Evolutionary conservation across 1,139 yeast genomes (phyloP).

Genomic region (Blastobotrys serpentis): DNA sequence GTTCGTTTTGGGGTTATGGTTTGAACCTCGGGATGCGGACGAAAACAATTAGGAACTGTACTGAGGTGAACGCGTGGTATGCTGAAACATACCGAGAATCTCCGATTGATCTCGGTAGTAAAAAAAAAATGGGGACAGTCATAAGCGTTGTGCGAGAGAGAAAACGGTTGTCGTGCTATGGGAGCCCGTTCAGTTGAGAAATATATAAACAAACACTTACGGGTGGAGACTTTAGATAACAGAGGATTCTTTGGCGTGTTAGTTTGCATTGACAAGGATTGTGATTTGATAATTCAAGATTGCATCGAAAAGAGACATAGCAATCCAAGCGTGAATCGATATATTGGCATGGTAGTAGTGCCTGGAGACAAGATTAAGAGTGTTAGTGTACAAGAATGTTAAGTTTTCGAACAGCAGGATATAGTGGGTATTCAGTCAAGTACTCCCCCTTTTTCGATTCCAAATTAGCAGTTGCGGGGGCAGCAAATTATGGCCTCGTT

Average conservation of each 20-base stretch:
- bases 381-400: constrained; percentile 52
- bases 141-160: neutral
- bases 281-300: constrained; percentile 36
- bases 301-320: constrained; percentile 35
- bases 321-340: constrained; percentile 26
- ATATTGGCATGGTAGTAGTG: constrained; percentile 38
- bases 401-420: constrained; percentile 72
- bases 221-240: constrained; percentile 35
- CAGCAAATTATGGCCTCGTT: constrained; percentile 90
- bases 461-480: constrained; percentile 82
- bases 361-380: constrained; percentile 34
- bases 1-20: neutral
- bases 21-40: neutral
- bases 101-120: neutral
- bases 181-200: constrained; percentile 9
- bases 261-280: constrained; percentile 33
- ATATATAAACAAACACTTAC: constrained; percentile 27
- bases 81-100: neutral
- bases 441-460: constrained; percentile 92
- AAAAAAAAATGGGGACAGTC: neutral
- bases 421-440: constrained; percentile 82
- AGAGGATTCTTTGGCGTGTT: constrained; percentile 37
- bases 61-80: neutral
- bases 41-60: neutral
- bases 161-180: too few species aligned